Base-by-base conservation (phyloP, 2,329 filamentous ascomycete genomes). In the Aspergillus melleus region DNA sequence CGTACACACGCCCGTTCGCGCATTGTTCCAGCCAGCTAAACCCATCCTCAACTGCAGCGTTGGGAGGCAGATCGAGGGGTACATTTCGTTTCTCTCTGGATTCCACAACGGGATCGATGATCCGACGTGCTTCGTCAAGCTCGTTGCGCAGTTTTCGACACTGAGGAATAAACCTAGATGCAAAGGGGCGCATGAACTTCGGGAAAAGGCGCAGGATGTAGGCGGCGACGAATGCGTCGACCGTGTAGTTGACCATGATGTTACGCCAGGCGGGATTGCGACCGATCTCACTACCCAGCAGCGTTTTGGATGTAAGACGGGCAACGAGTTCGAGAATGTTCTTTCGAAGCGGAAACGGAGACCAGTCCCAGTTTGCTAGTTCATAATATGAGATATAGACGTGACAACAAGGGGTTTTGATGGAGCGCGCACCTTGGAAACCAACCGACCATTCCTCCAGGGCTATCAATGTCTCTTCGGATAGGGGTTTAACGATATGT, bases 241-340 rank as follows among this genome's bases (percentile, higher is more conserved):
- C 39, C 0, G 64, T 64, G 30, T 68, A 67, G 14, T 51, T 52
- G 12, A 59, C 42, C 1, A 60, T 66, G 8, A 68, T 60, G 2
- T 54, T 49, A 3, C 64, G 53, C 66, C 67, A 69, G 30, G 59
- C 53, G 5, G 57, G 58, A 47, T 68, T 58, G 4, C 58, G 64
- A 46, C 64, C 66, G 20, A 68, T 19, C 10, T 65, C 36, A 14
- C 63, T 58, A 6, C 63, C 64, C 0, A 67, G 52, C 14, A 68
- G 64, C 11, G 61, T 64, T 10, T 50, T 54, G 6, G 58, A 60
- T 2, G 60, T 55, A 6, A 62, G 32, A 5, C 50, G 60, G 1
- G 58, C 50, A 46, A 64, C 44, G 9, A 61, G 49, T n/a, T 22
- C 3, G 8, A 61, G 24, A 22, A 54, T 19, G 1, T 22, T 44